A percentile compares a stretch with the other conserved stretches of the same genome.
These are phyloP conservation scores for Ustilago cynodontis DNA, from an alignment of 1,284 basidiomycete species.

Conservation along the genomic window DNA sequence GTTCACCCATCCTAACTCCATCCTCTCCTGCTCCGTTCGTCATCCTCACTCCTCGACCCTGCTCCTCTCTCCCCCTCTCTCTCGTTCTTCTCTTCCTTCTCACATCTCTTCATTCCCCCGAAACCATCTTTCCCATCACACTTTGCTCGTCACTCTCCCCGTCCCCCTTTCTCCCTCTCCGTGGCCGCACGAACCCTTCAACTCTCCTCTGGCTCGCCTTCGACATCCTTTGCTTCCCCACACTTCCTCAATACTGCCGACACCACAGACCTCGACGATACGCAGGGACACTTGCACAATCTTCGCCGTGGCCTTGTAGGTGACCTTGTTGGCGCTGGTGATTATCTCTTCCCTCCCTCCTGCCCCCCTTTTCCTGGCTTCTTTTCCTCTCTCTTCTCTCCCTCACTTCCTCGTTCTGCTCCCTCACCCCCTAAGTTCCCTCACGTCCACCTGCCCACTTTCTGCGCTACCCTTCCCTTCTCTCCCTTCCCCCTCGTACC, in stretches of 20 bases:
- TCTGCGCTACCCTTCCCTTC: background rate
- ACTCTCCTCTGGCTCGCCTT: background rate
- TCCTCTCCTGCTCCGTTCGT: background rate
- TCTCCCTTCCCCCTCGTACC: background rate
- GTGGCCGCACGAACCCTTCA: conserved; percentile 19
- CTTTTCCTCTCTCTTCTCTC: background rate
- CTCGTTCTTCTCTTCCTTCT: background rate
- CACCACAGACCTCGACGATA: conserved; percentile 20
- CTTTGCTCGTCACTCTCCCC: background rate
- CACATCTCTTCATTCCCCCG: background rate
- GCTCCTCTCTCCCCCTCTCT: background rate
- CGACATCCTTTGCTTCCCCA: background rate
- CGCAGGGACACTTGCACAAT: conserved; percentile 24
- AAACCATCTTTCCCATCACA: background rate
- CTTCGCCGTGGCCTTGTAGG: conserved; percentile 43
- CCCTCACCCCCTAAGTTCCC: background rate
- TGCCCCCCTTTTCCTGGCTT: background rate
- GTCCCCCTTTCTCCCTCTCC: background rate
- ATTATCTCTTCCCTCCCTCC: conserved; percentile 31
- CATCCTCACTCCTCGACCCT: background rate
- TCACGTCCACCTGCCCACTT: background rate
- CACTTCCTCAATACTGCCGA: background rate
- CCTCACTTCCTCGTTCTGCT: background rate
- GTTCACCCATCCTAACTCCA: conserved; percentile 22
- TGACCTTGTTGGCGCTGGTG: conserved; percentile 50